Evolutionary conservation across 345 rosid genomes (phyloP), one percentile per base, ranked within the genome.

Genomic region (Triadica sebifera): DNA sequence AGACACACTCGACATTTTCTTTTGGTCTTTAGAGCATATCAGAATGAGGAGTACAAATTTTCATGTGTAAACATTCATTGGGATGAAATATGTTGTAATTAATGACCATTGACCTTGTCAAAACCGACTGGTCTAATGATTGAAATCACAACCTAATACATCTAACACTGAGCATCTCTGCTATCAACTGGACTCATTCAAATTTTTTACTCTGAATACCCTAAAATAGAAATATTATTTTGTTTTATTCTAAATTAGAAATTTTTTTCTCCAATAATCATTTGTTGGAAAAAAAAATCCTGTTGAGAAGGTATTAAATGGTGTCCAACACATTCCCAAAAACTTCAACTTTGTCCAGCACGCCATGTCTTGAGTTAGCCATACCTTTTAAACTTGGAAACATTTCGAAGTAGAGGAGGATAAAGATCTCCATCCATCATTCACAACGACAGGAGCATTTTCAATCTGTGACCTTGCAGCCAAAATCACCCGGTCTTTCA

Each of bases 301-400:
- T n/a, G 1, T 41, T 52, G 52, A 55, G 52, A 20, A 61, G 52
- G 39, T n/a, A 70, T 56, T 46, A 34, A n/a, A 22, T 13, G 29
- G 55, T 61, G 49, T 62, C 43, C 47, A 56, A 11, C n/a, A n/a
- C n/a, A n/a, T n/a, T n/a, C 59, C 46, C 1, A 45, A 70, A 29
- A 56, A 63, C 22, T 57, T 19, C 43, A 3, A 24, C n/a, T 9
- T 39, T 12, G 5, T 8, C 41, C 39, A 56, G 3, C 7, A 73
- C 52, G 51, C 22, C 50, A 16, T 17, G 19, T 9, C 47, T 34
- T 29, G 47, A 72, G 72, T 61, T 56, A 49, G 25, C 11, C 34
- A 49, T 82, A 89, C 99, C 91, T 91, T 84, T 80, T 91, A 85
- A 95, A 95, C 85, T 82, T 81, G 82, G 99, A 92, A 72, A 91